A percentile compares a stretch with the other conserved stretches of the same genome.
Conservation (phyloP, 805 yeast genomes). For the Nakazawaea holstii region DNA sequence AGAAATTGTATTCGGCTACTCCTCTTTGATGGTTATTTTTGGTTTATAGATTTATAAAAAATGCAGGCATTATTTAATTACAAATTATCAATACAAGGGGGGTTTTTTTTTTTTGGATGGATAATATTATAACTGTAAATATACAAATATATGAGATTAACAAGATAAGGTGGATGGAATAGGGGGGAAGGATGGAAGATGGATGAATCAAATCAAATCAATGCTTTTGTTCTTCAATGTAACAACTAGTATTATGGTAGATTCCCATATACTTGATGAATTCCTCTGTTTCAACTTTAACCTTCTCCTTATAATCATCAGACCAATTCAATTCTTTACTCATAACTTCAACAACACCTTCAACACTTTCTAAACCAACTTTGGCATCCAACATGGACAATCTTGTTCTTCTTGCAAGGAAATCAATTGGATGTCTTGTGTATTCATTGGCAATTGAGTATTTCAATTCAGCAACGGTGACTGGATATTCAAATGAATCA, state of each 20-base stretch:
- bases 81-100: background rate
- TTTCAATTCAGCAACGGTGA: conserved; percentile 84
- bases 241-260: conserved; percentile 11
- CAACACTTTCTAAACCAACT: conserved; percentile 75
- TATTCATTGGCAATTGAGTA: conserved; percentile 81
- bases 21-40: conserved; percentile 5
- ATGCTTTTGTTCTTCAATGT: conserved; percentile 12
- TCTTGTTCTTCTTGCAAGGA: conserved; percentile 89
- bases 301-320: conserved; percentile 46
- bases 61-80: background rate
- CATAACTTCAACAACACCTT: conserved; percentile 82
- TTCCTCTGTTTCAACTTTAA: conserved; percentile 45
- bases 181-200: background rate
- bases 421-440: conserved; percentile 82
- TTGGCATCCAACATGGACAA: conserved; percentile 86
- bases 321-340: conserved; percentile 76
- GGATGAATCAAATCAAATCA: background rate
- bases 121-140: no score
- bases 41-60: background rate
- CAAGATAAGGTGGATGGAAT: no score
- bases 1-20: conserved; percentile 30
- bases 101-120: background rate
- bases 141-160: no score
- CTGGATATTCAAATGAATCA: conserved; percentile 68
- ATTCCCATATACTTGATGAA: conserved; percentile 63